A percentile compares a stretch with the other conserved stretches of the same genome.
Evolutionary conservation across 345 rosid species (phyloP).

Genomic region (Draba incana): DNA sequence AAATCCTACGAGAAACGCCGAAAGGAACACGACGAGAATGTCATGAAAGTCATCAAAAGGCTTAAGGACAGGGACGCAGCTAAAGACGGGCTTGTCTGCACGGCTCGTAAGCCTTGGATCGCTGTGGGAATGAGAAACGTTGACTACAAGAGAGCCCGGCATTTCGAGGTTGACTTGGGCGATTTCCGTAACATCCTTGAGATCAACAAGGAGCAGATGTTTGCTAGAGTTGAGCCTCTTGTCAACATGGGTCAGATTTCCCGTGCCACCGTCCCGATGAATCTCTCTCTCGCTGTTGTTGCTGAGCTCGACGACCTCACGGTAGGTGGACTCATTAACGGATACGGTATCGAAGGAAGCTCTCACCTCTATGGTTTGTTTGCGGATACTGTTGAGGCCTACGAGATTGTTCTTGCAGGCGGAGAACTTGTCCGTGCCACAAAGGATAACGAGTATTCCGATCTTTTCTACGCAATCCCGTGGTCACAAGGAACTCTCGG

Average conservation of each 20-base stretch:
- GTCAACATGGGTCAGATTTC: conserved; percentile 99
- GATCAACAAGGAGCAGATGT: conserved; percentile 82
- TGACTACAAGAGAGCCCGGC: conserved; percentile 95
- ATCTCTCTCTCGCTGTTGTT: conserved; percentile 94
- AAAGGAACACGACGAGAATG: conserved; percentile 93
- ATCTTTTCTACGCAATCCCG: conserved; percentile 90
- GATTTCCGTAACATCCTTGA: conserved; percentile 82
- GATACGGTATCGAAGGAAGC: conserved; percentile 99
- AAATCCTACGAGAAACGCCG: conserved; percentile 85
- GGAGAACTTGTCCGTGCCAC: conserved; percentile 93
- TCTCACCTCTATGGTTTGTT: conserved; percentile 95
- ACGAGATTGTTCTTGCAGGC: conserved; percentile 87
- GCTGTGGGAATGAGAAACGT: conserved; percentile 99
- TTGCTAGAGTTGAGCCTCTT: conserved; percentile 95
- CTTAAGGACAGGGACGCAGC: conserved; percentile 78
- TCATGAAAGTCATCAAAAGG: conserved; percentile 77
- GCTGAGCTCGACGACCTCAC: conserved; percentile 99
- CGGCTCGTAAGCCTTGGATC: conserved; percentile 98
- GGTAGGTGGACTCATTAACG: conserved; percentile 98
- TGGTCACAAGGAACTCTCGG: conserved; percentile 99
- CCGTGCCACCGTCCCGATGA: conserved; percentile 85
- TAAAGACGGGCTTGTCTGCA: conserved; percentile 98
- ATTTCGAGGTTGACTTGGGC: conserved; percentile 92
- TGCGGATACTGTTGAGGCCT: conserved; percentile 95
- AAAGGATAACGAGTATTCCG: conserved; percentile 87